Evolutionary conservation across 2,329 filamentous ascomycete species (phyloP).

Genomic region (Hawksworthiomyces lignivorus): DNA sequence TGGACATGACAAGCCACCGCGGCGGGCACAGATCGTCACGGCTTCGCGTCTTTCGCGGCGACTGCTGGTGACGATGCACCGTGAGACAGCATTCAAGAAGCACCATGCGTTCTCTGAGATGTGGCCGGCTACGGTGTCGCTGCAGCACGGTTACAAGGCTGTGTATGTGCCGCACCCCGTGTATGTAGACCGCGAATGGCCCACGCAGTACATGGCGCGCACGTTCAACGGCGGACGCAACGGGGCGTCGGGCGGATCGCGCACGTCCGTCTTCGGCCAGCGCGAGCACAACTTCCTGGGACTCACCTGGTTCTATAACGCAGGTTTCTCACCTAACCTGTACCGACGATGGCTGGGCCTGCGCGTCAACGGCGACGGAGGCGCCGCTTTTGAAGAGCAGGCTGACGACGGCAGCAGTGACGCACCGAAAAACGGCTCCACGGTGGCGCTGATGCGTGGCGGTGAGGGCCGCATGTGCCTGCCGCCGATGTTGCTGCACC

Average conservation of each 20-base stretch:
- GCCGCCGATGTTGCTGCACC: slow-evolving; percentile 82
- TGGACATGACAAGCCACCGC: slow-evolving; percentile 52
- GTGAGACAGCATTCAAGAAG: slow-evolving; percentile 74
- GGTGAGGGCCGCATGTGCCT: slow-evolving; percentile 85
- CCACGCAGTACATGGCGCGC: slow-evolving; percentile 64
- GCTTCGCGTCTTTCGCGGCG: slow-evolving; percentile 74
- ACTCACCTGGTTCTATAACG: slow-evolving; percentile 87
- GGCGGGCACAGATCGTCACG: slow-evolving; percentile 83
- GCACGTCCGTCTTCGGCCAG: slow-evolving; percentile 69
- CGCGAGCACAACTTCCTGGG: slow-evolving; percentile 84
- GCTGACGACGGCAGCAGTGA: too few species aligned
- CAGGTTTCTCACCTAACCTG: slow-evolving; percentile 70
- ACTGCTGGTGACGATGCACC: slow-evolving; percentile 81
- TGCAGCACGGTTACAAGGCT: slow-evolving; percentile 89
- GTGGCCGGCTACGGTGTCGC: slow-evolving; percentile 82
- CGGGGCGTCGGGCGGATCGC: slow-evolving; percentile 64
- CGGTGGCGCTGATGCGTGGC: slow-evolving; percentile 47
- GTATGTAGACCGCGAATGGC: slow-evolving; percentile 83
- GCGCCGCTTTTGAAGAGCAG: slow-evolving; percentile 64
- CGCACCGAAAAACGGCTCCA: slow-evolving; percentile 39
- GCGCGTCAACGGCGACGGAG: slow-evolving; percentile 68
- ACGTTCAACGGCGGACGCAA: slow-evolving; percentile 75
- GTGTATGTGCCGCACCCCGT: slow-evolving; percentile 86
- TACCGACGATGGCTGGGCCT: slow-evolving; percentile 84
- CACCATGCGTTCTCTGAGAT: slow-evolving; percentile 94